Conservation (phyloP, 164 flowering plant genomes). For the Magnolia kwangsiensis region DNA sequence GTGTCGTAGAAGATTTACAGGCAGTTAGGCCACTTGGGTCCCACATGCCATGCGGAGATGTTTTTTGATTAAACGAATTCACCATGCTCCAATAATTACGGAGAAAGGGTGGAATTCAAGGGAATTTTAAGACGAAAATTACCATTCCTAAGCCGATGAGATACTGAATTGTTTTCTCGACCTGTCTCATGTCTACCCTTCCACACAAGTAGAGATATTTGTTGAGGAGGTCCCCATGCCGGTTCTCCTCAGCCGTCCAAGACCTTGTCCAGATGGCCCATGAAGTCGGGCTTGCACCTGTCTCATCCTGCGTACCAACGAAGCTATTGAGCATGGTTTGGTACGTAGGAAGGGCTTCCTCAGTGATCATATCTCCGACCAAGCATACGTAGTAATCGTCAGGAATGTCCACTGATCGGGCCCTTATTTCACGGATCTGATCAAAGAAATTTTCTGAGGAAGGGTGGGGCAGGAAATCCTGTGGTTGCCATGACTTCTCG, state of each 20-base stretch:
- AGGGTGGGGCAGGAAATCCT: conserved; percentile 46
- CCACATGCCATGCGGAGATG: no score
- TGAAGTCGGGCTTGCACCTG: conserved; percentile 45
- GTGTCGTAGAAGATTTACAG: no score
- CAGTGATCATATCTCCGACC: conserved; percentile 29
- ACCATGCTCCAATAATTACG: no score
- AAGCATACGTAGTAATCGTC: conserved; percentile 13
- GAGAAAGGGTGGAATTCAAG: no score
- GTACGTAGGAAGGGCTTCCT: conserved; percentile 61
- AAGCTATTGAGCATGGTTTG: conserved; percentile 48
- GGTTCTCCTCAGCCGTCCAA: conserved; percentile 55
- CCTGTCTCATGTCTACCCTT: conserved; percentile 51
- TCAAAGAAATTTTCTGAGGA: conserved; percentile 44
- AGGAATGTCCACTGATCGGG: conserved; percentile 10
- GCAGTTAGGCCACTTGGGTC: no score
- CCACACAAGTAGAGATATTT: conserved; percentile 51
- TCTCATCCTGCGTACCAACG: conserved; percentile 50
- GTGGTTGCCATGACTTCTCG: conserved; percentile 53
- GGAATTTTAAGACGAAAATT: background rate
- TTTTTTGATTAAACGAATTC: no score
- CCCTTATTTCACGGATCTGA: conserved; percentile 30
- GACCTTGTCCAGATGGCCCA: conserved; percentile 58
- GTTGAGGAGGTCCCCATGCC: conserved; percentile 34
- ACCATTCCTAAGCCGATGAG: conserved; percentile 55
- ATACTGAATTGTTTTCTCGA: conserved; percentile 52